phyloP scores from a whole-genome alignment of 768 basidiomycete species.

The Lactifluus volemus region DNA sequence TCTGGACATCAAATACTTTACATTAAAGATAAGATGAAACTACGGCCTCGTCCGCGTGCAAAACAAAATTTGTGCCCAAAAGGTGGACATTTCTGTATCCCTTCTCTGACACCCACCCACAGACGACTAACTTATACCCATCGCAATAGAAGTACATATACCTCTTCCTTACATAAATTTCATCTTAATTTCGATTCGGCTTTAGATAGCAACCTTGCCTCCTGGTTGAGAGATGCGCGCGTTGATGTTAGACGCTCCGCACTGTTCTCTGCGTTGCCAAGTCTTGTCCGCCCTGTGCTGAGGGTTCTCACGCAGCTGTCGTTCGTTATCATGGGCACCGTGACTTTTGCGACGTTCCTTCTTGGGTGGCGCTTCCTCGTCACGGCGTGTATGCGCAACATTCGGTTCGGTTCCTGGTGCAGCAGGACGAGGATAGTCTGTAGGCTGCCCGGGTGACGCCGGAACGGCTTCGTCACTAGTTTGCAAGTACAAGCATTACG shows the following conservation, averaged over 20 bases:
- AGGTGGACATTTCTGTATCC: neutral
- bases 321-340: slow-evolving; percentile 15
- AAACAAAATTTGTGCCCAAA: neutral
- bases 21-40: neutral
- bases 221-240: slow-evolving; percentile 53
- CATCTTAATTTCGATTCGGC: neutral
- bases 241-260: slow-evolving; percentile 22
- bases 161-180: neutral
- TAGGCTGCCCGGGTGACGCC: slow-evolving; percentile 16
- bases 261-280: slow-evolving; percentile 14
- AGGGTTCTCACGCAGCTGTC: slow-evolving; percentile 17
- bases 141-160: neutral
- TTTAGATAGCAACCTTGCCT: slow-evolving; percentile 35
- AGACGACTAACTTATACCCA: neutral
- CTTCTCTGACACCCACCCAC: neutral
- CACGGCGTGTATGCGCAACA: slow-evolving; percentile 7
- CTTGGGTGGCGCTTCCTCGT: slow-evolving; percentile 14
- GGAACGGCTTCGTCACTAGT: slow-evolving; percentile 5
- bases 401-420: slow-evolving; percentile 7
- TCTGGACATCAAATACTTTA: neutral
- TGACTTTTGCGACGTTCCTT: slow-evolving; percentile 15
- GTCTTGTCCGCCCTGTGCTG: slow-evolving; percentile 16
- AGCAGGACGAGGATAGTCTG: slow-evolving; percentile 19
- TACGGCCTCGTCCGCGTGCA: neutral
- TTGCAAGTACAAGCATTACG: neutral